A percentile compares a stretch with the other conserved stretches of the same genome.
These are phyloP conservation scores for Alternaria triticina DNA, from an alignment of 2,329 filamentous ascomycete species.

Conservation along the genomic window DNA sequence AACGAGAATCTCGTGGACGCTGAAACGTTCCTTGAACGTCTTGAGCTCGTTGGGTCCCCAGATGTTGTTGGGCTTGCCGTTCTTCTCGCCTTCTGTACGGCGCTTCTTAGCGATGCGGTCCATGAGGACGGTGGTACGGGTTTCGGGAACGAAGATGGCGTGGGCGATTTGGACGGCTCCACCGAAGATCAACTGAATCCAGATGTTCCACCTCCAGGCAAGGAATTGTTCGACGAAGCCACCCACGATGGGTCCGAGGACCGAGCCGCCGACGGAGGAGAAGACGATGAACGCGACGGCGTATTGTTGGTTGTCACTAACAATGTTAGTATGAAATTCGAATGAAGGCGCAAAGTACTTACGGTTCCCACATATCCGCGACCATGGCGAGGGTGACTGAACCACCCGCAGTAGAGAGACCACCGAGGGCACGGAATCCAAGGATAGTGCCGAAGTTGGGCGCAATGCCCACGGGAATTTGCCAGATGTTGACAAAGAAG, in stretches of 20 bases:
- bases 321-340: not conserved
- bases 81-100: slow-evolving; percentile 67
- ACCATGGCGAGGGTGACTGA: slow-evolving; percentile 70
- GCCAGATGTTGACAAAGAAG: slow-evolving; percentile 78
- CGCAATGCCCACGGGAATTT: slow-evolving; percentile 68
- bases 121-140: slow-evolving; percentile 77
- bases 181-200: slow-evolving; percentile 85
- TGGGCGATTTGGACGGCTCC: slow-evolving; percentile 72
- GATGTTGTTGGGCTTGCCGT: slow-evolving; percentile 64
- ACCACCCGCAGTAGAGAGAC: slow-evolving; percentile 63
- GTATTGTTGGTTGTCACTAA: slow-evolving; percentile 65
- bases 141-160: slow-evolving; percentile 76
- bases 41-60: slow-evolving; percentile 77
- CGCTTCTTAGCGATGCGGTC: slow-evolving; percentile 78
- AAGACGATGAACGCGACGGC: slow-evolving; percentile 73
- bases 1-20: slow-evolving; percentile 49
- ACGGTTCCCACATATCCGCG: slow-evolving; percentile 63
- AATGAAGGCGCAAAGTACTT: not conserved
- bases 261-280: slow-evolving; percentile 78
- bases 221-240: slow-evolving; percentile 74
- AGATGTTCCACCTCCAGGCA: slow-evolving; percentile 80
- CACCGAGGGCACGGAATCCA: slow-evolving; percentile 60
- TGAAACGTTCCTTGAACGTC: slow-evolving; percentile 46
- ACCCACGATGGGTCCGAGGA: slow-evolving; percentile 78
- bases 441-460: slow-evolving; percentile 75